phyloP scores from a whole-genome alignment of 106 monocot species.

The Dactylorhiza incarnata region DNA sequence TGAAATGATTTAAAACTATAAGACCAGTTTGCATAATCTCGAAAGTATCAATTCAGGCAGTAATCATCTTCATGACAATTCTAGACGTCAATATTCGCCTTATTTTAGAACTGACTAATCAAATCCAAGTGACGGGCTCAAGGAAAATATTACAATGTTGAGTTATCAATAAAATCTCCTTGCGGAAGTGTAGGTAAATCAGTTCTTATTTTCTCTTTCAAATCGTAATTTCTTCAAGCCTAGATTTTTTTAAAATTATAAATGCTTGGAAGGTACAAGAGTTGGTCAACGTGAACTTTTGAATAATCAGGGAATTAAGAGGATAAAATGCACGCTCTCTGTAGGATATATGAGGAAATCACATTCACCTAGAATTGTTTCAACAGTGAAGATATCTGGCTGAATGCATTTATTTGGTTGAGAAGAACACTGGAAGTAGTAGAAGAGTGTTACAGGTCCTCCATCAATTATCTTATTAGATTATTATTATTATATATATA shows the following conservation, averaged over 20 bases:
- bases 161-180: background rate
- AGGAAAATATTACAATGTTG: background rate
- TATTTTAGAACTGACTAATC: background rate
- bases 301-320: background rate
- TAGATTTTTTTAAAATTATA: background rate
- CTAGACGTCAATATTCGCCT: background rate
- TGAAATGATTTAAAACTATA: background rate
- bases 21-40: background rate
- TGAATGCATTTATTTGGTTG: background rate
- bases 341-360: background rate
- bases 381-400: background rate
- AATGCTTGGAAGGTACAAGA: background rate
- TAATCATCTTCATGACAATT: background rate
- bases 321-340: background rate
- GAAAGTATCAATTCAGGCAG: background rate
- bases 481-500: too few species aligned
- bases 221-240: background rate
- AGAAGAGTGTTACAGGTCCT: background rate
- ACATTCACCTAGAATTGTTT: background rate
- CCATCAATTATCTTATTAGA: too few species aligned
- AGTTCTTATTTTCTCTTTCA: background rate
- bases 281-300: background rate
- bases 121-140: background rate
- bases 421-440: background rate
- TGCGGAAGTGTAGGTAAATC: background rate